These are phyloP conservation scores for Piper betle DNA, from an alignment of 164 flowering plant species.

Conservation along the genomic window DNA sequence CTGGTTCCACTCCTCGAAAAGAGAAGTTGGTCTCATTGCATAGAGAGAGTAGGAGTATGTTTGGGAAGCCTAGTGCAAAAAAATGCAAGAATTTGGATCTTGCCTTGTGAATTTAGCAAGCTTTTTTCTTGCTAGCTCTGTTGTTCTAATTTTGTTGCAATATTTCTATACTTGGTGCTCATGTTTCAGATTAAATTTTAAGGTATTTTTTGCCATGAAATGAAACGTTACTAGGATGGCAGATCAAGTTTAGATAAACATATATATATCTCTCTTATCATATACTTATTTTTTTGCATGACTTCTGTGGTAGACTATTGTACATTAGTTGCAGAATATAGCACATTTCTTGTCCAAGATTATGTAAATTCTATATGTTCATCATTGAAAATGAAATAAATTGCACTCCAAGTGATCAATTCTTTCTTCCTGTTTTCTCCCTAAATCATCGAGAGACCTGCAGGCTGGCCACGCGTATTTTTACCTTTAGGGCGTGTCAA, in stretches of 20 bases:
- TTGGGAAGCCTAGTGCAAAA: background rate
- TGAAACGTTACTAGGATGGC: background rate
- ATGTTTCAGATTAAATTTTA: too few species aligned
- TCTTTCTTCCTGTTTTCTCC: background rate
- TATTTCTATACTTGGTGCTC: too few species aligned
- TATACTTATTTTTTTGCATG: background rate
- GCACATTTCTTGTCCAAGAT: background rate
- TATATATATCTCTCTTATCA: background rate
- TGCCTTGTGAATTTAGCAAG: background rate
- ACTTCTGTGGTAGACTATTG: background rate
- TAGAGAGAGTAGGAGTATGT: background rate
- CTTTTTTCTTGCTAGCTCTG: background rate
- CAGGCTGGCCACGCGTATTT: background rate
- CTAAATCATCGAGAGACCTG: too few species aligned
- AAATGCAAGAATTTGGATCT: background rate
- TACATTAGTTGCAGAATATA: background rate
- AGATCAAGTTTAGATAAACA: background rate
- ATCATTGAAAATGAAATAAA: background rate
- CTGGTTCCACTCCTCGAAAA: too few species aligned
- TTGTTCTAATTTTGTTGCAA: too few species aligned
- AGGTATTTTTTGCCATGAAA: too few species aligned
- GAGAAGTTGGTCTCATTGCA: background rate
- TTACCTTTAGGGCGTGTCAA: background rate
- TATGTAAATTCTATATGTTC: background rate
- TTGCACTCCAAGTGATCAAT: background rate